phyloP scores from a whole-genome alignment of 2,329 filamentous ascomycete species.

The Lanzia echinophila region DNA sequence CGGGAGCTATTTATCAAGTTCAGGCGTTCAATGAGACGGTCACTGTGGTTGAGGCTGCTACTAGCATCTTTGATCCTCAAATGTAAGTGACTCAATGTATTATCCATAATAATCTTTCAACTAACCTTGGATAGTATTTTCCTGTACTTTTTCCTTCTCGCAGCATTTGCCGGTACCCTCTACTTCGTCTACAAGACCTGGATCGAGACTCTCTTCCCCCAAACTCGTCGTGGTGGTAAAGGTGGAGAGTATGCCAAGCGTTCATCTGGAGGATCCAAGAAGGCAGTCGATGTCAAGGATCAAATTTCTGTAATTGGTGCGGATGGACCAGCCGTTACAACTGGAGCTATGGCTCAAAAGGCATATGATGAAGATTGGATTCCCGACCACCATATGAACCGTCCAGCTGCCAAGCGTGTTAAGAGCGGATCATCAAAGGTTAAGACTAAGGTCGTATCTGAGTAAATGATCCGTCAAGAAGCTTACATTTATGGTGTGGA shows the following conservation, averaged over 20 bases:
- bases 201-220: conserved; percentile 92
- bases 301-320: conserved; percentile 61
- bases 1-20: conserved; percentile 67
- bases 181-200: conserved; percentile 99
- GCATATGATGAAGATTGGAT: conserved; percentile 32
- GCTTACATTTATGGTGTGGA: no score
- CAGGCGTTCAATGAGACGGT: conserved; percentile 76
- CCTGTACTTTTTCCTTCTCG: conserved; percentile 86
- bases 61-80: conserved; percentile 89
- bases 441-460: conserved; percentile 17
- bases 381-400: conserved; percentile 67
- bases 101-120: conserved; percentile 4
- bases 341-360: conserved; percentile 25
- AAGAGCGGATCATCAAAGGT: conserved; percentile 43
- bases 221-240: conserved; percentile 55
- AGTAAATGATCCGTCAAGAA: neutral
- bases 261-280: conserved; percentile 58
- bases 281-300: conserved; percentile 46
- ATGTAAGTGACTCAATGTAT: conserved; percentile 55
- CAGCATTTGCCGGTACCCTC: conserved; percentile 68
- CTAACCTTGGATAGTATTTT: conserved; percentile 65
- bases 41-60: conserved; percentile 81
- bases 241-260: conserved; percentile 44
- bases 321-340: conserved; percentile 34
- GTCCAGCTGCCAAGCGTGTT: conserved; percentile 64